Evolutionary conservation across 2,329 filamentous ascomycete genomes (phyloP).

Genomic region (Coniochaeta sp.): DNA sequence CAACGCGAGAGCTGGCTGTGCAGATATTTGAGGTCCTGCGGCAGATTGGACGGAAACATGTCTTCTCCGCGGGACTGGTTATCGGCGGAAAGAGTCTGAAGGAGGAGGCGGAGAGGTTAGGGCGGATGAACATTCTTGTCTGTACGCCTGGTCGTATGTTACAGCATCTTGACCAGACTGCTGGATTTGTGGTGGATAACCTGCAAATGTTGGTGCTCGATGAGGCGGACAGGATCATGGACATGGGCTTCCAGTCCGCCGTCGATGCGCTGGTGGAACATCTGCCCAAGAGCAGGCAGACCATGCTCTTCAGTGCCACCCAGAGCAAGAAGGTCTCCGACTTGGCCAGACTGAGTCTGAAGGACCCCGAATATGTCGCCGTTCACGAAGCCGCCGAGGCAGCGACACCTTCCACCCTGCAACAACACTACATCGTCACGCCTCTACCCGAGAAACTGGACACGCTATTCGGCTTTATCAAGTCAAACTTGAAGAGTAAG

Average conservation of each 20-base stretch:
- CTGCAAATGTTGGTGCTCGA: constrained; percentile 90
- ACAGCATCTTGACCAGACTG: constrained; percentile 92
- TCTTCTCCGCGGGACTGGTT: constrained; percentile 85
- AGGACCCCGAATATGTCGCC: constrained; percentile 89
- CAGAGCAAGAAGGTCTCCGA: constrained; percentile 94
- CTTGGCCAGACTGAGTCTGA: constrained; percentile 77
- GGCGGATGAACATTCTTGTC: constrained; percentile 93
- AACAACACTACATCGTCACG: constrained; percentile 87
- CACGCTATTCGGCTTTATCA: constrained; percentile 87
- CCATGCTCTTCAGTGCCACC: constrained; percentile 90
- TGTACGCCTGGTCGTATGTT: constrained; percentile 93
- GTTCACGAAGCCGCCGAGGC: constrained; percentile 77
- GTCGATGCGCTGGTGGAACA: constrained; percentile 93
- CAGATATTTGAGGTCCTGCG: constrained; percentile 94
- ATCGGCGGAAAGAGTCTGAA: constrained; percentile 89
- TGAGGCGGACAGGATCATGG: constrained; percentile 93
- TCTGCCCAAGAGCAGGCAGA: constrained; percentile 78
- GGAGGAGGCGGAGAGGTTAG: constrained; percentile 77
- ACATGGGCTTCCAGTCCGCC: constrained; percentile 89
- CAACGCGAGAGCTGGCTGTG: constrained; percentile 89
- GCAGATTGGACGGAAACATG: constrained; percentile 82
- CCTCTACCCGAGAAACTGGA: constrained; percentile 85
- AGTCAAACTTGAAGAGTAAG: constrained; percentile 84
- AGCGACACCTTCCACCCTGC: constrained; percentile 75
- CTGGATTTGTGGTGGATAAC: constrained; percentile 82